Percentiles rank a stretch among this genome's conserved stretches.
Evolutionary conservation across 805 yeast genomes (phyloP).

Genomic region (Kodamaea laetipori): DNA sequence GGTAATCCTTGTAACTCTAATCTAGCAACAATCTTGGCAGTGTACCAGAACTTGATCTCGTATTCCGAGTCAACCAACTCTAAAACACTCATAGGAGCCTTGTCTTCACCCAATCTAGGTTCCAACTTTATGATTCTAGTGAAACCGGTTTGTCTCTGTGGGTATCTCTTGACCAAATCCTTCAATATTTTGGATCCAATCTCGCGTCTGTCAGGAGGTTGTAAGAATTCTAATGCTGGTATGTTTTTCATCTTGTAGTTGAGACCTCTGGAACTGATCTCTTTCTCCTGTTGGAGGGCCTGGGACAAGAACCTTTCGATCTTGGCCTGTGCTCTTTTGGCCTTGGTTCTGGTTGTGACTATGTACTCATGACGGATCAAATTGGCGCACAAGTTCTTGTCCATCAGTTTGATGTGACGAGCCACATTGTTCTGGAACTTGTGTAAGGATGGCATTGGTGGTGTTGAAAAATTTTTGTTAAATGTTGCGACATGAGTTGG

Average conservation of each 20-base stretch:
- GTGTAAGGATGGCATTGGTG: conserved; percentile 42
- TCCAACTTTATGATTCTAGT: conserved; percentile 84
- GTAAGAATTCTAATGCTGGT: conserved; percentile 26
- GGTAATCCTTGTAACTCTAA: conserved; percentile 62
- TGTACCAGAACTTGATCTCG: conserved; percentile 74
- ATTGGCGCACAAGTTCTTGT: conserved; percentile 46
- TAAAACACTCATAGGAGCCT: conserved; percentile 83
- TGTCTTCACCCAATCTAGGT: conserved; percentile 79
- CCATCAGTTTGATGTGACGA: conserved; percentile 46
- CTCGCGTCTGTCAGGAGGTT: conserved; percentile 29
- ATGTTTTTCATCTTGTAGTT: conserved; percentile 15
- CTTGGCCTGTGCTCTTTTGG: conserved; percentile 45
- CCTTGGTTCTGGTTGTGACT: conserved; percentile 46
- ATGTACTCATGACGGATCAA: conserved; percentile 46
- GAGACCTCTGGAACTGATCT: conserved; percentile 18
- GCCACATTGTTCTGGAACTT: conserved; percentile 45
- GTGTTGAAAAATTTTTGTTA: conserved; percentile 7
- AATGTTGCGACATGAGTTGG: not conserved
- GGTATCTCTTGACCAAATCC: conserved; percentile 66
- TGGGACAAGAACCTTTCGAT: conserved; percentile 40
- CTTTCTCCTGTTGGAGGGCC: conserved; percentile 31
- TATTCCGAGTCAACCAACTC: conserved; percentile 73
- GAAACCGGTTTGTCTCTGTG: conserved; percentile 71
- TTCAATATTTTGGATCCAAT: conserved; percentile 59
- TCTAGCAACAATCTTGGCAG: conserved; percentile 85